phyloP scores from a whole-genome alignment of 805 yeast genomes.

The Spathaspora gorwiae region DNA sequence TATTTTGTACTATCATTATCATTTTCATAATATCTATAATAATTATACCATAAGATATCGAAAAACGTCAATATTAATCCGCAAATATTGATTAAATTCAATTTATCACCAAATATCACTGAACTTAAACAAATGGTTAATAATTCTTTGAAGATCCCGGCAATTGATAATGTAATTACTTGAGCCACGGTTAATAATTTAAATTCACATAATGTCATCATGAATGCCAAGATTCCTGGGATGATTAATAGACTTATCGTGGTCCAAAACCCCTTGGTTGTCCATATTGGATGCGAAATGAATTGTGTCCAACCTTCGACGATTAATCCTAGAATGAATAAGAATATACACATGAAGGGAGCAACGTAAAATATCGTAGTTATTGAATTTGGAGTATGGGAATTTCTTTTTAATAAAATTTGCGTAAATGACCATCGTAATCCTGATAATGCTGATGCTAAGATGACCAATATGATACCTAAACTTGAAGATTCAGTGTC shows the following conservation, averaged over 20 bases:
- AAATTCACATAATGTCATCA: slow-evolving; percentile 87
- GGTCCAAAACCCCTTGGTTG: slow-evolving; percentile 46
- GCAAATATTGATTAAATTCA: slow-evolving; percentile 60
- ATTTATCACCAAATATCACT: slow-evolving; percentile 67
- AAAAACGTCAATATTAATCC: slow-evolving; percentile 73
- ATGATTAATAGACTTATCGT: slow-evolving; percentile 60
- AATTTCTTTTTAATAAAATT: slow-evolving; percentile 58
- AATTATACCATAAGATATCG: slow-evolving; percentile 83
- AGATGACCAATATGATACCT: slow-evolving; percentile 72
- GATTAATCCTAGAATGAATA: slow-evolving; percentile 57
- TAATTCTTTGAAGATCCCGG: slow-evolving; percentile 90
- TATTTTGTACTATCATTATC: not conserved
- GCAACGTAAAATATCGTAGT: slow-evolving; percentile 78
- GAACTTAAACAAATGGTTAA: slow-evolving; percentile 72
- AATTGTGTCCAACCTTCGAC: slow-evolving; percentile 67
- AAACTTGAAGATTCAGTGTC: slow-evolving; percentile 22
- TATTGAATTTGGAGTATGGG: slow-evolving; percentile 66
- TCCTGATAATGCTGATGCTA: slow-evolving; percentile 81
- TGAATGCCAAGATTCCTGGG: slow-evolving; percentile 85
- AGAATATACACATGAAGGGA: slow-evolving; percentile 70
- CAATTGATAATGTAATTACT: slow-evolving; percentile 80
- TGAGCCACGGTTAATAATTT: slow-evolving; percentile 76
- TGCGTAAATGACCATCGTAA: slow-evolving; percentile 95
- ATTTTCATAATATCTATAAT: slow-evolving; percentile 42
- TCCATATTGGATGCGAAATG: slow-evolving; percentile 57